A percentile compares a stretch with the other conserved stretches of the same genome.
phyloP scores from a whole-genome alignment of 2,329 filamentous ascomycete genomes.

The Fusarium ambrosium region DNA sequence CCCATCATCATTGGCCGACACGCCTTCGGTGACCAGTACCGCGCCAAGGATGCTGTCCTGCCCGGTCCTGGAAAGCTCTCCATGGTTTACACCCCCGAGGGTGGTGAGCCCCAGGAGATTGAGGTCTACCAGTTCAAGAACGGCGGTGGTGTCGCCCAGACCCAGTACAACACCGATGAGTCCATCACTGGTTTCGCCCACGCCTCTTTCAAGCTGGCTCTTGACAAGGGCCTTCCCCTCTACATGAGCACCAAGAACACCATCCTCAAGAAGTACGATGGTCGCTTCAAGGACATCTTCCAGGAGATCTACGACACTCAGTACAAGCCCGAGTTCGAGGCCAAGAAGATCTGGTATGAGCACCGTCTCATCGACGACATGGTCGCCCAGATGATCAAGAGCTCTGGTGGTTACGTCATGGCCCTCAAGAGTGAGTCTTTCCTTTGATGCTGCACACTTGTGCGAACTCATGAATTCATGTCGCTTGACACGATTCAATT shows the following conservation, averaged over 20 bases:
- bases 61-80: slow-evolving; percentile 87
- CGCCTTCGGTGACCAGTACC: slow-evolving; percentile 98
- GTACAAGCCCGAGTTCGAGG: slow-evolving; percentile 91
- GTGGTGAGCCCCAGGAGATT: slow-evolving; percentile 85
- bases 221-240: slow-evolving; percentile 88
- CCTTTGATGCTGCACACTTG: slow-evolving; percentile 17
- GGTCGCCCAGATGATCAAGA: slow-evolving; percentile 99
- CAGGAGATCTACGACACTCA: slow-evolving; percentile 92
- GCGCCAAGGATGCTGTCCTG: slow-evolving; percentile 91
- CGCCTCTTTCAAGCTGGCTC: slow-evolving; percentile 94
- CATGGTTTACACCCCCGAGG: slow-evolving; percentile 93
- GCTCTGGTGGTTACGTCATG: slow-evolving; percentile 94
- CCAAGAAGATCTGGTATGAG: slow-evolving; percentile 98
- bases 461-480: neutral
- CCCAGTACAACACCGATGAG: slow-evolving; percentile 98
- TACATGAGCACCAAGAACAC: slow-evolving; percentile 99
- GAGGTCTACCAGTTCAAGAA: slow-evolving; percentile 92
- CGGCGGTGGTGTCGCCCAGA: slow-evolving; percentile 89
- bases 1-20: slow-evolving; percentile 99
- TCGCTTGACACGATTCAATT: slow-evolving; percentile 10
- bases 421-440: slow-evolving; percentile 89
- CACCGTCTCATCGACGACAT: slow-evolving; percentile 99
- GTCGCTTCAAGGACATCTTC: slow-evolving; percentile 99
- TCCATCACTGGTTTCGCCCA: slow-evolving; percentile 96
- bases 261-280: slow-evolving; percentile 98